These are phyloP conservation scores for Urtica urens DNA, from an alignment of 306 rosid genomes.

Conservation along the genomic window DNA sequence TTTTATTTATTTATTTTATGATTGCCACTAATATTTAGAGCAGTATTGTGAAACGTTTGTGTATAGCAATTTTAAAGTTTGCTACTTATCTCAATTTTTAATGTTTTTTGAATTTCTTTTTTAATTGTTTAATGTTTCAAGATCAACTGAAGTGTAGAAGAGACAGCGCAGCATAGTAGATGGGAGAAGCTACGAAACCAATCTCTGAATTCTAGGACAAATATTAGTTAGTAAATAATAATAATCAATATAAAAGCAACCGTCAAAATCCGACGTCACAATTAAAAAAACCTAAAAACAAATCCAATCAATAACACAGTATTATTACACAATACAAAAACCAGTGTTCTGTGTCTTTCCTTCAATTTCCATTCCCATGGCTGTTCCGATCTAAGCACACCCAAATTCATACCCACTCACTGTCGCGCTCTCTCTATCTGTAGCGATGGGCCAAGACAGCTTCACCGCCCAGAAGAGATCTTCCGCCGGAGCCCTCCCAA, in stretches of 20 bases:
- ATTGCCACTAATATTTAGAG: too few relatives aligned
- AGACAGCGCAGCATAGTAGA: too few relatives aligned
- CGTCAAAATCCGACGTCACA: background rate
- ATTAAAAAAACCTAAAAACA: background rate
- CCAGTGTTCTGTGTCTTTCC: background rate
- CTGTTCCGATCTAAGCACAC: background rate
- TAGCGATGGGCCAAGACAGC: slow-evolving; percentile 46
- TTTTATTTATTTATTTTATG: too few relatives aligned
- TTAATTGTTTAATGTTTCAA: too few relatives aligned
- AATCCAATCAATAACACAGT: too few relatives aligned
- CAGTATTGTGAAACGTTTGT: too few relatives aligned
- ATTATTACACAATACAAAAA: background rate
- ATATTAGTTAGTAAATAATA: background rate
- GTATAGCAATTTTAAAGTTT: too few relatives aligned
- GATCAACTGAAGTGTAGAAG: too few relatives aligned
- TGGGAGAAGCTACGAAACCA: too few relatives aligned
- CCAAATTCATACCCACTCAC: background rate
- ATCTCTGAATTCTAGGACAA: too few relatives aligned
- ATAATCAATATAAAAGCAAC: background rate
- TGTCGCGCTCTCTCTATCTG: background rate
- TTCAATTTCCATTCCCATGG: background rate
- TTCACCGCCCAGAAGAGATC: slow-evolving; percentile 41
- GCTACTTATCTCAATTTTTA: too few relatives aligned
- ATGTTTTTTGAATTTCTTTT: too few relatives aligned
- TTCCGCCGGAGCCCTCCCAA: slow-evolving; percentile 16